Percentiles rank a stretch among this genome's conserved stretches.
These are phyloP conservation scores for Aureobasidium sp. DNA, from an alignment of 2,329 filamentous ascomycete species.

Conservation along the genomic window DNA sequence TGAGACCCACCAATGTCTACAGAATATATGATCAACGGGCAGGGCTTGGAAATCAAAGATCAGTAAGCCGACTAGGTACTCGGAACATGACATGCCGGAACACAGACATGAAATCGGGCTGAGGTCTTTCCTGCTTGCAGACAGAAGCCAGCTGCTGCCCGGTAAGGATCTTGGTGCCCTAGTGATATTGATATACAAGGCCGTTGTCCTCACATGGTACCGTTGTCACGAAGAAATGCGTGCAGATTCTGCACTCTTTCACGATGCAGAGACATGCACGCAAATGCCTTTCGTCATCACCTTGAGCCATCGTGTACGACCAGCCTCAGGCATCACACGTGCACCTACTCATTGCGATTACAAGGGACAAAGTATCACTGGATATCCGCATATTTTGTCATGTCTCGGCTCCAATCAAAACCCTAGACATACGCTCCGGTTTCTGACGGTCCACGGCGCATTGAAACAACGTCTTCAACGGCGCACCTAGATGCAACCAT, in stretches of 20 bases:
- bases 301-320: too few relatives aligned
- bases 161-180: background rate
- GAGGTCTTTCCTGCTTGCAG: background rate
- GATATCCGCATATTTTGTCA: background rate
- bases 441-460: background rate
- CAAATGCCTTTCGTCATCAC: background rate
- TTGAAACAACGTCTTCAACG: background rate
- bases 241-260: too few relatives aligned
- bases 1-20: background rate
- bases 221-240: background rate
- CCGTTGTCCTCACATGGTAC: background rate
- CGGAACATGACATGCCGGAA: background rate
- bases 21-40: background rate
- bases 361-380: background rate
- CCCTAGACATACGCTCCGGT: background rate
- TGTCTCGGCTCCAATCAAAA: background rate
- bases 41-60: background rate
- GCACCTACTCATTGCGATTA: too few relatives aligned
- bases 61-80: background rate
- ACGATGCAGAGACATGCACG: background rate
- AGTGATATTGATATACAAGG: background rate
- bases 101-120: background rate
- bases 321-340: background rate
- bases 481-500: background rate
- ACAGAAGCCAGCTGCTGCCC: background rate